A percentile compares a stretch with the other conserved stretches of the same genome.
Conservation (phyloP, 345 rosid species). For the Eutrema heterophyllum region DNA sequence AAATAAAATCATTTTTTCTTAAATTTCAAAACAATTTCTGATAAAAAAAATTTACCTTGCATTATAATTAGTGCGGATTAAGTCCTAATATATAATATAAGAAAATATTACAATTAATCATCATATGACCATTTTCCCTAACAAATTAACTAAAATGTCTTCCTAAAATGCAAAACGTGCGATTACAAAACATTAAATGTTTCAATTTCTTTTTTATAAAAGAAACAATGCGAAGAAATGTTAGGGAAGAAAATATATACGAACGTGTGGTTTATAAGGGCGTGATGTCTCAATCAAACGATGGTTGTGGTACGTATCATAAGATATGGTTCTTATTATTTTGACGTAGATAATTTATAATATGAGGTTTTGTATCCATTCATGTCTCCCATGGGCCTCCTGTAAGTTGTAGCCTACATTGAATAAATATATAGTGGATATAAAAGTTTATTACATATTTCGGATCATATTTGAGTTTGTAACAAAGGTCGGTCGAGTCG, state of each 20-base stretch:
- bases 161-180: not conserved
- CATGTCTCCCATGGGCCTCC: slow-evolving; percentile 25
- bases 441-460: not conserved
- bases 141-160: not conserved
- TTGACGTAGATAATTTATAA: slow-evolving; percentile 21
- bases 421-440: not conserved
- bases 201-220: not conserved
- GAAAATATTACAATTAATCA: not conserved
- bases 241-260: not conserved
- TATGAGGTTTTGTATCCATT: slow-evolving; percentile 17
- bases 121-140: not conserved
- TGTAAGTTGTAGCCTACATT: not conserved
- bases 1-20: too few relatives aligned
- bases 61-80: too few relatives aligned
- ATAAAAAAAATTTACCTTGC: too few relatives aligned
- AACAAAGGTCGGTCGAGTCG: not conserved
- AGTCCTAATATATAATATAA: not conserved
- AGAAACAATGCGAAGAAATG: not conserved
- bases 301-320: slow-evolving; percentile 13
- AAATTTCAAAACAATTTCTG: too few relatives aligned
- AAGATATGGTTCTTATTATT: slow-evolving; percentile 23
- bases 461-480: slow-evolving; percentile 1
- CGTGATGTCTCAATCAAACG: slow-evolving; percentile 14
- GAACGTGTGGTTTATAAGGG: slow-evolving; percentile 20
- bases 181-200: not conserved